Conservation (phyloP, 2,329 filamentous ascomycete genomes). For the Colletotrichum sidae region DNA sequence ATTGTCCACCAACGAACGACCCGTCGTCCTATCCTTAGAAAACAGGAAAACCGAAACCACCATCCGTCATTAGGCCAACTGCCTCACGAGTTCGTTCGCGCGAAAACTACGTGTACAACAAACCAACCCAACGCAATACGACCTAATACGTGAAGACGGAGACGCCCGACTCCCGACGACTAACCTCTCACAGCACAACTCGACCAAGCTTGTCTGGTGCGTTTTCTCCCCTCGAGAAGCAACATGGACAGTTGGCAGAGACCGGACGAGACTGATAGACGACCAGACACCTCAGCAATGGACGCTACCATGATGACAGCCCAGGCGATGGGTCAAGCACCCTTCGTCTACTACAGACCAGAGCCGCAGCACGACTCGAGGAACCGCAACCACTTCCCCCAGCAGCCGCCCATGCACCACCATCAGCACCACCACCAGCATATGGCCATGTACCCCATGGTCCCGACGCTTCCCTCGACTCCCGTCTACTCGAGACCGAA, state of each 20-base stretch:
- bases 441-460: conserved; percentile 64
- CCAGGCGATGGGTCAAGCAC: conserved; percentile 75
- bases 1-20: conserved; percentile 44
- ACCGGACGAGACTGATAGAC: conserved; percentile 39
- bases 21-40: conserved; percentile 60
- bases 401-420: conserved; percentile 55
- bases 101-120: conserved; percentile 43
- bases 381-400: conserved; percentile 80
- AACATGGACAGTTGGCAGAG: neutral
- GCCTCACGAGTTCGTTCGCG: conserved; percentile 41
- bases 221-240: conserved; percentile 38
- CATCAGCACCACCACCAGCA: conserved; percentile 72
- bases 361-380: conserved; percentile 76
- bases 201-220: conserved; percentile 44
- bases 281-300: conserved; percentile 63
- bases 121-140: conserved; percentile 22
- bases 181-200: conserved; percentile 29
- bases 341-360: conserved; percentile 90
- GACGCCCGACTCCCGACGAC: conserved; percentile 16
- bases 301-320: conserved; percentile 68
- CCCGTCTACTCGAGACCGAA: conserved; percentile 74
- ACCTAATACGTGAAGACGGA: conserved; percentile 26
- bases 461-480: conserved; percentile 70
- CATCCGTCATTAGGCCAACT: conserved; percentile 49
- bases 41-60: conserved; percentile 22